Base-by-base conservation (phyloP, 495 filamentous ascomycete species). In the Coniosporium apollinis region DNA sequence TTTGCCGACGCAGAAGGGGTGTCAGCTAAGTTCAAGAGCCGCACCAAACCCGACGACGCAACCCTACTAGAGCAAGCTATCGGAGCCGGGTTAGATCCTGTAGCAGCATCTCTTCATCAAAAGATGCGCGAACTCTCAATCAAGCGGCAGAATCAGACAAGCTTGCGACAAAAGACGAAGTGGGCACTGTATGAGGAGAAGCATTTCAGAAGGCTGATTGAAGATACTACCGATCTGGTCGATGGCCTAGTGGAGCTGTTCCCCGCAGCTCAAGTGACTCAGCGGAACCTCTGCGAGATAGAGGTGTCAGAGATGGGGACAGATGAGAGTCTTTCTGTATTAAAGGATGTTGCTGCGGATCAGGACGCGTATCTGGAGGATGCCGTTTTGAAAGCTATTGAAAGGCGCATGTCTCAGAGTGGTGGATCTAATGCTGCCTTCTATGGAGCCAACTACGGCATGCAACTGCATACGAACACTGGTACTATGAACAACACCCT, bases 1-100 rank as follows among this genome's bases (percentile, higher is more conserved):
- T 54, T 54, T 40, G 38, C 36, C 5, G 45, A 54, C 11, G 52
- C 52, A 8, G 43, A 56, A 39, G 41, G 33, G 19, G 13, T 45
- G n/a, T 26, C 24, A 13, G 13, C 24, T 26, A 26, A 26, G 24
- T 48, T 39, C 29, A 45, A 40, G 28, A 41, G 36, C n/a, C 38
- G 33, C 16, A 38, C 20, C 16, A 29, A 28, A 17, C 19, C 36
- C 28, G 15, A 15, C 14, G 37, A 36, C 29, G n/a, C n/a, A 2
- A 33, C 34, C 35, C 28, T 37, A 2, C 30, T 22, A 20, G 30
- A 30, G 18, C 35, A 28, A 20, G 28, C 50, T 41, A 22, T 41
- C 10, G 6, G 39, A 17, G 33, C 33, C 8, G 49, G 50, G n/a
- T 36, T 55, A 19, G 47, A 46, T 19, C 36, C 39, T 0, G 19